These are phyloP conservation scores for Neofusicoccum sp. DNA, from an alignment of 2,329 filamentous ascomycete genomes.

Conservation along the genomic window DNA sequence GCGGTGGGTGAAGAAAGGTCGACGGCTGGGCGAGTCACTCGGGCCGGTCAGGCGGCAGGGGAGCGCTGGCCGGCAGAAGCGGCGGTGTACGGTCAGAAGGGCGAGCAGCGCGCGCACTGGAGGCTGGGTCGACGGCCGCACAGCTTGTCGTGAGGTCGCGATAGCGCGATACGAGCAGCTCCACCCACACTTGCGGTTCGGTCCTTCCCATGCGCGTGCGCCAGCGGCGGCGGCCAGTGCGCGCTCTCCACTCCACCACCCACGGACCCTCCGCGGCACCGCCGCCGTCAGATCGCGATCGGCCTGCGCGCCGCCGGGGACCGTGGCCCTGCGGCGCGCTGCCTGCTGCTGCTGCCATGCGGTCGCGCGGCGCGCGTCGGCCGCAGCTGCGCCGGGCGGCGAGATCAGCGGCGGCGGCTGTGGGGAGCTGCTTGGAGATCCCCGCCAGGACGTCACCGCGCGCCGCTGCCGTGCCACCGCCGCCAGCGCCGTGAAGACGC, in stretches of 20 bases:
- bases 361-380: too few species aligned
- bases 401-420: too few species aligned
- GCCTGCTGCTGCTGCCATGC: too few species aligned
- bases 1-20: neutral
- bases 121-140: neutral
- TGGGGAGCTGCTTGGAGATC: too few species aligned
- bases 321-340: too few species aligned
- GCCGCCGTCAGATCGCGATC: neutral
- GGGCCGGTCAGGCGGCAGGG: constrained; percentile 5
- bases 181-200: neutral
- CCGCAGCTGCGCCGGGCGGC: too few species aligned
- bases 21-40: neutral
- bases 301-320: too few species aligned
- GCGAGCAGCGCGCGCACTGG: neutral
- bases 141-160: neutral
- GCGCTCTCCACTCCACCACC: too few species aligned
- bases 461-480: too few species aligned
- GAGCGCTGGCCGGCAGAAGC: neutral
- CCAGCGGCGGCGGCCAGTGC: neutral
- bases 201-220: neutral
- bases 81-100: constrained; percentile 10
- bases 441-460: too few species aligned
- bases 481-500: too few species aligned
- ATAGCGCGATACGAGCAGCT: neutral
- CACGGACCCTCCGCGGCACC: neutral